Base-by-base conservation (phyloP, 1,284 basidiomycete species). In the Amylostereum chailletii region DNA sequence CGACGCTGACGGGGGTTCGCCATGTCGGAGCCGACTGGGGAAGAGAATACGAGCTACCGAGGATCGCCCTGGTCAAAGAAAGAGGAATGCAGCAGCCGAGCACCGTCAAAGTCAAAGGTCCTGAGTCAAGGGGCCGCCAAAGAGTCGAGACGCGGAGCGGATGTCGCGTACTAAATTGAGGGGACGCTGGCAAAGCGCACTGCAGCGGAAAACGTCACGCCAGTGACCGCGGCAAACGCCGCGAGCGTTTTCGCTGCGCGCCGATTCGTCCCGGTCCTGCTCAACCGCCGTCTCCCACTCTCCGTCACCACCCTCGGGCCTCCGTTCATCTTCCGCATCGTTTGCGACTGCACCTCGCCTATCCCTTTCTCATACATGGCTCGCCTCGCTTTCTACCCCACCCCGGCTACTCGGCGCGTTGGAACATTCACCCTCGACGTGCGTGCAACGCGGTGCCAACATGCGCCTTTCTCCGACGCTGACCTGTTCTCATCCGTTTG, bases 1-100 rank as follows among this genome's bases (percentile, higher is more conserved):
- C 84, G 77, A 53, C 90, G 76, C 69, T 96, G 94, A 52, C 93
- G 81, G 58, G 94, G 94, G 66, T 95, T 96, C 48, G 87, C 91
- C 94, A 97, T 96, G 5, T 46, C 54, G 41, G 36, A 50, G 34
- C 26, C 42, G 32, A 27, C 41, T 41, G 42, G 33, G n/a, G 9
- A 44, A 41, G 33, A 1, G 38, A 27, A 40, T 40, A 40, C 39
- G 42, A 47, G 49, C 39, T 45, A 45, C 42, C 31, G 30, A 47
- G 37, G 27, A 45, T 33, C 38, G 38, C 19, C 36, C 36, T 7
- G 36, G 36, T 37, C 36, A n/a, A 37, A 48, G 36, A 27, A 5
- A 33, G 31, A 42, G 43, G 47, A 52, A 52, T 52, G 51, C 10
- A 47, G 45, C 49, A 52, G 27, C 50, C 51, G 51, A 52, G 34